Evolutionary conservation across 1,284 basidiomycete genomes (phyloP).

Genomic region (Naganishia sp.): DNA sequence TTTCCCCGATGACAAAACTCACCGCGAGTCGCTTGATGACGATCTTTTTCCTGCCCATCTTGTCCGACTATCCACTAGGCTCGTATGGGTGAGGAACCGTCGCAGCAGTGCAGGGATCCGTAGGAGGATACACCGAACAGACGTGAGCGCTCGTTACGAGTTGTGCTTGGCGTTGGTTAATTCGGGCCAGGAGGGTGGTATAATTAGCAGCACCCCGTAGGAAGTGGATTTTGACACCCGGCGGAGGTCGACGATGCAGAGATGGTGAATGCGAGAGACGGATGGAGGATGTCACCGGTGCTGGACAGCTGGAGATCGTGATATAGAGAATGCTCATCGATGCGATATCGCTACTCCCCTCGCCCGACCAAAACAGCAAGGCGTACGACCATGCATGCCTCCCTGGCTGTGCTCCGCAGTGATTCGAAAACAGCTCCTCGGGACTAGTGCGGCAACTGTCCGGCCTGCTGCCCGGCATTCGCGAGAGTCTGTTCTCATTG

Average conservation of each 20-base stretch:
- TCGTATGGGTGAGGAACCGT: neutral
- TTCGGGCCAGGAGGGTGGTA: conserved; percentile 18
- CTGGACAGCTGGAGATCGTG: too few relatives aligned
- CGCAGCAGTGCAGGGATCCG: neutral
- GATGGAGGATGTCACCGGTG: neutral
- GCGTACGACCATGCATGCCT: too few relatives aligned
- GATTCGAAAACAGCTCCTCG: too few relatives aligned
- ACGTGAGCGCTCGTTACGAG: neutral
- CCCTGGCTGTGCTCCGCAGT: too few relatives aligned
- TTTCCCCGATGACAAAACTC: conserved; percentile 34
- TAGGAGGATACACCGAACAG: neutral
- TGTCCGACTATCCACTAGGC: neutral
- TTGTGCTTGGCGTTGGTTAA: conserved; percentile 25
- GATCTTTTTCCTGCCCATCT: conserved; percentile 55
- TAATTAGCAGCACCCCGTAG: conserved; percentile 22
- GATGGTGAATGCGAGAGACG: neutral
- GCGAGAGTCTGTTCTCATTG: too few relatives aligned
- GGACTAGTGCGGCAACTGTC: too few relatives aligned
- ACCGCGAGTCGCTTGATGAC: conserved; percentile 52
- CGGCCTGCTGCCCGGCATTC: too few relatives aligned
- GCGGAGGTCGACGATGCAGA: neutral
- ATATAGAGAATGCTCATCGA: too few relatives aligned
- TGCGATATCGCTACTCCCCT: too few relatives aligned
- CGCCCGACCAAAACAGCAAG: too few relatives aligned
- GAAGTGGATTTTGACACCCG: neutral